phyloP scores from a whole-genome alignment of 1,139 yeast species.

The Lodderomyces pseudojiufengensis region DNA sequence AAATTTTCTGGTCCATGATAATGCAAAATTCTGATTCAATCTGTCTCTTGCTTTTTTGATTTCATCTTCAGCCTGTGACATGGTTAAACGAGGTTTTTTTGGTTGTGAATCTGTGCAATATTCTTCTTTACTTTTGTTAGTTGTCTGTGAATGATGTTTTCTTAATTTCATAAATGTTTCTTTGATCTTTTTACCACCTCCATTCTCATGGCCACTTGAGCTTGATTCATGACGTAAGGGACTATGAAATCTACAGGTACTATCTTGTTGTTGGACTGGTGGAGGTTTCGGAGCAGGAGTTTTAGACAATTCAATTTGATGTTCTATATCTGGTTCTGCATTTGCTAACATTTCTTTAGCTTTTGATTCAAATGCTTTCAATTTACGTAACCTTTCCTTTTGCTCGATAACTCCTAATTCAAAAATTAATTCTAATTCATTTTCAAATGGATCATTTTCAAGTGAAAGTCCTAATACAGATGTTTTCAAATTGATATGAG shows the following conservation, averaged over 20 bases:
- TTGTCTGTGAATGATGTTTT: neutral
- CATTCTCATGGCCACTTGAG: neutral
- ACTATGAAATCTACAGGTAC: conserved; percentile 3
- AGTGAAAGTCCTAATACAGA: conserved; percentile 33
- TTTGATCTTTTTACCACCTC: neutral
- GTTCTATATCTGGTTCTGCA: conserved; percentile 18
- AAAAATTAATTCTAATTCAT: conserved; percentile 34
- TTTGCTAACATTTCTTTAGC: conserved; percentile 15
- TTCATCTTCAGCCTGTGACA: conserved; percentile 24
- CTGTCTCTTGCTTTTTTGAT: conserved; percentile 34
- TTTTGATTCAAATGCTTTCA: conserved; percentile 29
- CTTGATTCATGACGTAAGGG: conserved; percentile 5
- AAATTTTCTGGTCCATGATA: conserved; percentile 62
- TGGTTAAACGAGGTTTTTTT: conserved; percentile 9
- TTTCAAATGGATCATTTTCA: conserved; percentile 44
- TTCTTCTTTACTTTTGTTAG: neutral
- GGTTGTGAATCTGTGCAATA: neutral
- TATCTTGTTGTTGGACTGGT: neutral
- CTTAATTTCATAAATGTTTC: conserved; percentile 1
- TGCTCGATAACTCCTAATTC: conserved; percentile 41
- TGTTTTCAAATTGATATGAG: conserved; percentile 29
- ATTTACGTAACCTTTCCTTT: conserved; percentile 27
- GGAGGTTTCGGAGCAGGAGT: conserved; percentile 7
- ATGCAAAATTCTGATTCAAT: conserved; percentile 49
- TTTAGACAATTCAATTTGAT: conserved; percentile 14